Evolutionary conservation across 768 basidiomycete species (phyloP).

Genomic region (Lactarius pseudohatsudake): DNA sequence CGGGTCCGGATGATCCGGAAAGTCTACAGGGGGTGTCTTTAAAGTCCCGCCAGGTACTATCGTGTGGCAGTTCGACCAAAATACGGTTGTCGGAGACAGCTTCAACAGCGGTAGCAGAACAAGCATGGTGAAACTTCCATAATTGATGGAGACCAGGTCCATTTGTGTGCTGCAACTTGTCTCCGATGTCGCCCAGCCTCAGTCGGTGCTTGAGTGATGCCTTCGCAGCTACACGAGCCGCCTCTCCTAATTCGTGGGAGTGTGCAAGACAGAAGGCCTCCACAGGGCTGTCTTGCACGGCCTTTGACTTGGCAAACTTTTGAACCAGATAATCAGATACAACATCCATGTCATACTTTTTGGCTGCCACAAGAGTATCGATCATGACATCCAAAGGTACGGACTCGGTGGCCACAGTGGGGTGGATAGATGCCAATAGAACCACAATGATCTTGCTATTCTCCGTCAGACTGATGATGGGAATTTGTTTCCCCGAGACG

Average conservation of each 20-base stretch:
- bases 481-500: background rate
- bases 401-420: background rate
- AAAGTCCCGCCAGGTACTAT: background rate
- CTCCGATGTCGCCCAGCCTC: slow-evolving; percentile 2
- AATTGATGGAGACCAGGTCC: slow-evolving; percentile 10
- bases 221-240: slow-evolving; percentile 9
- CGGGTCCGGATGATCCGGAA: too few relatives aligned
- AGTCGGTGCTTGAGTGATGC: slow-evolving; percentile 10
- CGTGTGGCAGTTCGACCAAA: background rate
- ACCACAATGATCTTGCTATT: background rate
- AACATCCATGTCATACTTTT: background rate
- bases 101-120: background rate
- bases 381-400: background rate
- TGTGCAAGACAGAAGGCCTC: slow-evolving; percentile 5
- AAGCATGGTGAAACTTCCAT: slow-evolving; percentile 7
- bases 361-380: background rate
- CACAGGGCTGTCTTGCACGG: background rate
- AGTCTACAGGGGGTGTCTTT: too few relatives aligned
- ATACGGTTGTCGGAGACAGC: background rate
- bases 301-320: background rate
- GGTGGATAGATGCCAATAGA: background rate
- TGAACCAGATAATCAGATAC: background rate
- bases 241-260: background rate
- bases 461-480: slow-evolving; percentile 2
- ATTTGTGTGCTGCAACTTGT: slow-evolving; percentile 4